A percentile compares a stretch with the other conserved stretches of the same genome.
Conservation (phyloP, 2,329 filamentous ascomycete genomes). For the Scolecobasidium constrictum region DNA sequence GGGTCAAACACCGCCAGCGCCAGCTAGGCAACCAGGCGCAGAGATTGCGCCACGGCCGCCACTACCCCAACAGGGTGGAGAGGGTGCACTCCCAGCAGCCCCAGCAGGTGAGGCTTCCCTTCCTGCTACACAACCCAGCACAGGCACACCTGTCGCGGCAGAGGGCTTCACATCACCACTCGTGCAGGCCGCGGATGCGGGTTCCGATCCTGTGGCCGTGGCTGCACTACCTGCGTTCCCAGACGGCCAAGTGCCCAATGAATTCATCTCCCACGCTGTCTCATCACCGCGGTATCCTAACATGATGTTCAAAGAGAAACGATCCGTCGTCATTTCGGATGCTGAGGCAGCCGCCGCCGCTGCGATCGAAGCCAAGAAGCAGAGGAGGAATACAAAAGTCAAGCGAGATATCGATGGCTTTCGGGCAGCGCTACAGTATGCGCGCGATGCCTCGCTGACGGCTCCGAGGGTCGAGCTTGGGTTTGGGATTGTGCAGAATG, state of each 20-base stretch:
- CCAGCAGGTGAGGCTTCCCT: background rate
- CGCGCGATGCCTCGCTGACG: conserved; percentile 35
- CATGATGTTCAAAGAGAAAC: conserved; percentile 9
- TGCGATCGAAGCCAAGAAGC: background rate
- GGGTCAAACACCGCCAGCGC: conserved; percentile 10
- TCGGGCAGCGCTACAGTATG: conserved; percentile 36
- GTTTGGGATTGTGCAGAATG: conserved; percentile 25
- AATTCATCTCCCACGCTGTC: conserved; percentile 9
- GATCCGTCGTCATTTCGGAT: background rate
- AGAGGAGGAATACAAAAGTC: conserved; percentile 12
- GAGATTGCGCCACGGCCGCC: conserved; percentile 9
- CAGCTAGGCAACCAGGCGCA: background rate
- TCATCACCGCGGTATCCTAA: conserved; percentile 4
- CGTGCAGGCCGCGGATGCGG: background rate
- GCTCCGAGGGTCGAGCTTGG: conserved; percentile 39
- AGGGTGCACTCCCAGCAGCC: background rate
- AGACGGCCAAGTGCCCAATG: background rate
- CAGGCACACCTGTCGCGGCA: too few relatives aligned
- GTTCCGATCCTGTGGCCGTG: background rate
- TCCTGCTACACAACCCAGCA: background rate
- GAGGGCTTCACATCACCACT: conserved; percentile 5
- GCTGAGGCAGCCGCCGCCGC: background rate
- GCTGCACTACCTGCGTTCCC: background rate
- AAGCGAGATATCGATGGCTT: conserved; percentile 40
- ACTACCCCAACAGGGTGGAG: conserved; percentile 11